Base-by-base conservation (phyloP, 176 grass and related monocot species). In the Avena atlantica region DNA sequence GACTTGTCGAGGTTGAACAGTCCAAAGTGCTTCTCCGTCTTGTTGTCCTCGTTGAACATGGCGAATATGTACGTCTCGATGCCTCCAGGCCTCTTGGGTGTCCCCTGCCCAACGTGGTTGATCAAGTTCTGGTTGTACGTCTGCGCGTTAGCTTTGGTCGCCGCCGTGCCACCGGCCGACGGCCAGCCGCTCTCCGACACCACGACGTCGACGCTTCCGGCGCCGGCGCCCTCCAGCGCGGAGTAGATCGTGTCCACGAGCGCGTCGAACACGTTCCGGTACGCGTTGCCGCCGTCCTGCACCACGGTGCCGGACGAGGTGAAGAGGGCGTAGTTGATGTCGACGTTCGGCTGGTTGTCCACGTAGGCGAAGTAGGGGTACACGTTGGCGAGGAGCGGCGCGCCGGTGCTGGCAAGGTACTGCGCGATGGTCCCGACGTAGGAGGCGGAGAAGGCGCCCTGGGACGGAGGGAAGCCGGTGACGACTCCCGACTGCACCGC, bases 171-270 rank as follows among this genome's bases (percentile, higher is more conserved):
- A 4, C 84, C 91, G 0, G 11, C 72, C 1, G 93, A 93, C 2
- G 93, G 91, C 93, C 94, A 93, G 3, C 94, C 84, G 23, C 81
- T 93, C 55, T 93, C 91, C 1, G 89, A 82, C 64, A 95, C 89
- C 5, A 91, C 87, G 1, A 95, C 20, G 0, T 29, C 25, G 0
- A 95, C 21, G 21, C n/a, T 63, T 1, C 60, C 60, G 21, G 60
- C 60, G 10, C 60, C 60, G 21, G 1, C 60, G 3, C 21, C 12
- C 21, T 63, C 60, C 3, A 63, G 1, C 10, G 60, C 60, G 3
- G 21, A 25, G 60, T 62, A 62, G n/a, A 63, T 12, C 60, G 60
- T 25, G 60, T 63, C 60, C 21, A 63, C 21, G 3, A 63, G 1
- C 3, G 21, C 60, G 21, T 63, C 60, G 21, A 63, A 63, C 60